Conservation (phyloP, 176 grass and related monocot species). For the Raddia distichophylla region DNA sequence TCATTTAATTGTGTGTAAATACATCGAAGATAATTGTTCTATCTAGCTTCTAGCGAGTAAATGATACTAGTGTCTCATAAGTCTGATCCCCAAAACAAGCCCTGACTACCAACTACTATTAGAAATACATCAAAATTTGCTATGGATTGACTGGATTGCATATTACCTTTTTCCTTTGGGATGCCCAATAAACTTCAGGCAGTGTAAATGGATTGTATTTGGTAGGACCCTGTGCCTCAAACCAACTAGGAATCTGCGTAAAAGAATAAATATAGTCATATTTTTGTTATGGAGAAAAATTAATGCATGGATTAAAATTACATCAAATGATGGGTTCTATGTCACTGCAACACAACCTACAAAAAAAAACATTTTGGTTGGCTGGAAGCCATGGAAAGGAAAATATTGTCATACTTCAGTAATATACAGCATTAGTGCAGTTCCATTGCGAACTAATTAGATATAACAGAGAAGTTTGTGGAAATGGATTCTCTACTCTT, state of each 20-base stretch:
- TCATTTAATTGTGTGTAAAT: neutral
- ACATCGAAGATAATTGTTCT: conserved; percentile 1
- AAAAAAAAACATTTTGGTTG: neutral
- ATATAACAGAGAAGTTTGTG: conserved; percentile 15
- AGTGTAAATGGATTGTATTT: conserved; percentile 89
- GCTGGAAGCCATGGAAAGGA: neutral
- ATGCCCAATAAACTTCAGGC: conserved; percentile 87
- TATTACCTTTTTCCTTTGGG: conserved; percentile 87
- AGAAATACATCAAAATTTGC: conserved; percentile 8
- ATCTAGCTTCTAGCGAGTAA: conserved; percentile 16
- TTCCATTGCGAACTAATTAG: conserved; percentile 2
- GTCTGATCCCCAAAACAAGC: neutral
- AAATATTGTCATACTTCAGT: conserved; percentile 22
- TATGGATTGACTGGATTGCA: neutral
- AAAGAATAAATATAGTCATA: neutral
- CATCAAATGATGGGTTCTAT: conserved; percentile 1
- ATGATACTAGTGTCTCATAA: neutral
- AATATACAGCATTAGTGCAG: conserved; percentile 3
- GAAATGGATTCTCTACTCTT: conserved; percentile 6
- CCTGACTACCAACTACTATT: conserved; percentile 28
- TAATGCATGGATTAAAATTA: neutral
- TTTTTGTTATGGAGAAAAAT: conserved; percentile 21
- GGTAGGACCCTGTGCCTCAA: conserved; percentile 69
- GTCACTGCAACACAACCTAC: conserved; percentile 16
- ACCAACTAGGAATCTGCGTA: conserved; percentile 90